phyloP scores from a whole-genome alignment of 2,329 filamentous ascomycete genomes.

The Colletotrichum neosansevieriae region DNA sequence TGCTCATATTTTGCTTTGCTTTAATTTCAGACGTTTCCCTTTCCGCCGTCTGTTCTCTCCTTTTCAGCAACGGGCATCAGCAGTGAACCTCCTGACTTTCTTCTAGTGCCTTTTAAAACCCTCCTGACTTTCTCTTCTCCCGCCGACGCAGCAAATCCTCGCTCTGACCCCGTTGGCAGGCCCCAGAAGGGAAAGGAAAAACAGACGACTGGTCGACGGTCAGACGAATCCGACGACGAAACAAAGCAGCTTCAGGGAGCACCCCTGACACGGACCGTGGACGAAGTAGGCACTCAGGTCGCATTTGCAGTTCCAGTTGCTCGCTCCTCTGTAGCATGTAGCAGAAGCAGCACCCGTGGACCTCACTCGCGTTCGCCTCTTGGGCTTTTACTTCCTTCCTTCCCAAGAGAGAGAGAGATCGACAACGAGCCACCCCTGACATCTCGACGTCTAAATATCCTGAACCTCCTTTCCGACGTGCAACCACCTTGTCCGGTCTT shows the following conservation, averaged over 20 bases:
- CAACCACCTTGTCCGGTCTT: constrained; percentile 9
- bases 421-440: constrained; percentile 32
- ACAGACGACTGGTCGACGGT: constrained; percentile 34
- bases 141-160: not conserved
- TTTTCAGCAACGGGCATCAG: not conserved
- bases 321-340: not conserved
- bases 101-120: too few species aligned
- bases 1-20: constrained; percentile 12
- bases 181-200: constrained; percentile 5
- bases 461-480: constrained; percentile 27
- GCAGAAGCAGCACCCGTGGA: not conserved
- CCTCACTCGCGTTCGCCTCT: constrained; percentile 18
- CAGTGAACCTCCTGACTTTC: not conserved
- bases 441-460: constrained; percentile 34
- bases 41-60: not conserved
- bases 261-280: constrained; percentile 27
- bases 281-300: not conserved
- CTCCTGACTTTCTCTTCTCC: not conserved
- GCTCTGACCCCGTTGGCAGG: constrained; percentile 26
- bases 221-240: constrained; percentile 38
- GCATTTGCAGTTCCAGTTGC: not conserved
- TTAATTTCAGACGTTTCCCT: constrained; percentile 14
- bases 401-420: constrained; percentile 25
- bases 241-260: constrained; percentile 37
- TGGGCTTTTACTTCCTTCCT: constrained; percentile 12